phyloP scores from a whole-genome alignment of 2,329 filamentous ascomycete genomes.

The Penicillium griseofulvum region DNA sequence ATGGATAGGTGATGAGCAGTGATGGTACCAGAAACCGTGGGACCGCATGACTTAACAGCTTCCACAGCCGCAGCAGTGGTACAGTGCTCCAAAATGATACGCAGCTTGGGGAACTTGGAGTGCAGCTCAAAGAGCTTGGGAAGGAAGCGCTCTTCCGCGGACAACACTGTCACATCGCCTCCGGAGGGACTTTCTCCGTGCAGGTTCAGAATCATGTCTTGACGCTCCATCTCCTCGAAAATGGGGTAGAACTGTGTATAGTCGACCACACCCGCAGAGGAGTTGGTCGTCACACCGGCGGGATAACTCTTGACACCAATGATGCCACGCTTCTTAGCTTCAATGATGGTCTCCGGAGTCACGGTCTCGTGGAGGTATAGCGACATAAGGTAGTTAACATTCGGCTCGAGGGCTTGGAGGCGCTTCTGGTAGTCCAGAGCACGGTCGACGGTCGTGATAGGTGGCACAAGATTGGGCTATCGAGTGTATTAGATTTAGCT shows the following conservation, averaged over 20 bases:
- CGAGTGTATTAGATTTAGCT: slow-evolving; percentile 18
- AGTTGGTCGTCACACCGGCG: slow-evolving; percentile 58
- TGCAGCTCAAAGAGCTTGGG: slow-evolving; percentile 75
- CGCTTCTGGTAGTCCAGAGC: slow-evolving; percentile 65
- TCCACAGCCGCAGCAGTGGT: slow-evolving; percentile 78
- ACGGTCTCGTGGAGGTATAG: slow-evolving; percentile 65
- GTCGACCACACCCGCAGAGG: slow-evolving; percentile 49
- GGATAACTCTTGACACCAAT: slow-evolving; percentile 57
- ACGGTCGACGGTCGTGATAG: slow-evolving; percentile 59
- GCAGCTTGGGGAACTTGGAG: slow-evolving; percentile 63
- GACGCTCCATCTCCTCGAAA: slow-evolving; percentile 84
- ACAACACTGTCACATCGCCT: slow-evolving; percentile 56
- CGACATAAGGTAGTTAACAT: slow-evolving; percentile 71
- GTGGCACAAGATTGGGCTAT: slow-evolving; percentile 64
- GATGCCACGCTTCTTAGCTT: slow-evolving; percentile 71
- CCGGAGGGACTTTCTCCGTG: slow-evolving; percentile 66
- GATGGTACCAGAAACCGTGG: slow-evolving; percentile 67
- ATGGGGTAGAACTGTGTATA: slow-evolving; percentile 54
- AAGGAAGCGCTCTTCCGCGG: slow-evolving; percentile 74
- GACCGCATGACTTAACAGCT: slow-evolving; percentile 72
- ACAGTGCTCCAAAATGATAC: slow-evolving; percentile 73
- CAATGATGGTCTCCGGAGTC: slow-evolving; percentile 66
- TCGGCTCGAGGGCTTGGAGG: slow-evolving; percentile 59
- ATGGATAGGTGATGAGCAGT: slow-evolving; percentile 85
- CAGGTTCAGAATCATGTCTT: slow-evolving; percentile 83